Evolutionary conservation across 345 rosid genomes (phyloP), one percentile per base, ranked within the genome.

Genomic region (Brassica incana): DNA sequence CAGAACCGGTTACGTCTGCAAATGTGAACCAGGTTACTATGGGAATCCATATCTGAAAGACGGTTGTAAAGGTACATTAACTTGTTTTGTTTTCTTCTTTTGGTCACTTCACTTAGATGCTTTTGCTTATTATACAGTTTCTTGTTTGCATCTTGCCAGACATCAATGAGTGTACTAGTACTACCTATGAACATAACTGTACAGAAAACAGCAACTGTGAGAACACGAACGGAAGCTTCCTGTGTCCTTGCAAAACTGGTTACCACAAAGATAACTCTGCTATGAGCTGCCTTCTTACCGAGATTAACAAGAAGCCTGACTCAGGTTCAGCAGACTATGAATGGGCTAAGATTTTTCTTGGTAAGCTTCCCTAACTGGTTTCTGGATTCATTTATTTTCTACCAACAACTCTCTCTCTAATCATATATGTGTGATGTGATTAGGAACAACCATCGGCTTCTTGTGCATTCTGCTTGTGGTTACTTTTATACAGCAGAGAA

Each of bases 31-130:
- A 0, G 61, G 61, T 54, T 16, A 54, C 61, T 15, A 54, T 54
- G 61, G 61, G 61, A 54, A 54, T 54, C 61, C 61, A 54, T 54
- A 54, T 16, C 61, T 54, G 9, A 0, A 0, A 0, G 0, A 50
- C 5, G 88, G 85, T 23, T 85, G 88, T 76, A 64, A 20, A 45
- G 83, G 79, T 38, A 70, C 66, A 58, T 23, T 1, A 64, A 2
- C 2, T 64, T 63, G 0, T 2, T 18, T 7, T 56, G 32, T 29
- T 1, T 5, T 8, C 7, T 62, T 63, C 3, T 59, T 7, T 38
- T 52, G 18, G 16, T 48, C 16, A 14, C 56, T 52, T 52, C 20
- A 52, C 10, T 54, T 54, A 7, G 25, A 6, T 54, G 61, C 10
- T 54, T 43, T 54, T 54, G 10, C 61, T 54, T 15, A 54, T 16